These are phyloP conservation scores for Liriodendron chinense DNA, from an alignment of 164 flowering plant genomes.

Conservation along the genomic window DNA sequence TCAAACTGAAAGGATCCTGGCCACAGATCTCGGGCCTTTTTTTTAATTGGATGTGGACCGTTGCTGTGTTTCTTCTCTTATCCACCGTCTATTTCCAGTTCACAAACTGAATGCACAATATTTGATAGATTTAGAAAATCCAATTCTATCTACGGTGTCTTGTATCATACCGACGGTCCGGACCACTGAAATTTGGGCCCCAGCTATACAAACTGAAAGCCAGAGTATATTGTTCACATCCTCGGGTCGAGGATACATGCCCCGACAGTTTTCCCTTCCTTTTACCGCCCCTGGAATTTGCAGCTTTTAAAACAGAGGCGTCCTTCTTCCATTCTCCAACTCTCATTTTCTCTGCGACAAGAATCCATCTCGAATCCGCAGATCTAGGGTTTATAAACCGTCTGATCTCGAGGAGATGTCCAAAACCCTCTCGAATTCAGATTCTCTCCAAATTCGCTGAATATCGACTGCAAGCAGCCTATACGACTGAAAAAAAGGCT, in stretches of 20 bases:
- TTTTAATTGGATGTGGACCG: too few species aligned
- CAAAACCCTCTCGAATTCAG: neutral
- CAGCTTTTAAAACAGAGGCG: neutral
- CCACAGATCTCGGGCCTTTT: too few species aligned
- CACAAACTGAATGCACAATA: too few species aligned
- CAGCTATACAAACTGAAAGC: neutral
- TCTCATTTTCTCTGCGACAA: neutral
- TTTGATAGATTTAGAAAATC: too few species aligned
- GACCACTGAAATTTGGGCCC: neutral
- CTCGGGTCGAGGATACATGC: neutral
- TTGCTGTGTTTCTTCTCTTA: too few species aligned
- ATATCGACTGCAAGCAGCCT: too few species aligned
- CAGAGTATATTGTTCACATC: neutral
- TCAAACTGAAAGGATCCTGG: too few species aligned
- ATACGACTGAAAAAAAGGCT: neutral
- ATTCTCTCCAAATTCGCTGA: neutral
- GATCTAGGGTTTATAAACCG: conserved; percentile 7
- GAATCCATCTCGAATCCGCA: neutral
- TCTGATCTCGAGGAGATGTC: neutral
- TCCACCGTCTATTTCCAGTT: too few species aligned
- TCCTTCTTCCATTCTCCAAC: neutral
- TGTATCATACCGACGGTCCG: neutral
- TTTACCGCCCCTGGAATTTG: neutral
- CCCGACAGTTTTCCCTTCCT: conserved; percentile 3
- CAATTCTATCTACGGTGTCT: too few species aligned